Evolutionary conservation across 306 rosid genomes (phyloP), one percentile per base, ranked within the genome.

Genomic region (Coriaria nepalensis): DNA sequence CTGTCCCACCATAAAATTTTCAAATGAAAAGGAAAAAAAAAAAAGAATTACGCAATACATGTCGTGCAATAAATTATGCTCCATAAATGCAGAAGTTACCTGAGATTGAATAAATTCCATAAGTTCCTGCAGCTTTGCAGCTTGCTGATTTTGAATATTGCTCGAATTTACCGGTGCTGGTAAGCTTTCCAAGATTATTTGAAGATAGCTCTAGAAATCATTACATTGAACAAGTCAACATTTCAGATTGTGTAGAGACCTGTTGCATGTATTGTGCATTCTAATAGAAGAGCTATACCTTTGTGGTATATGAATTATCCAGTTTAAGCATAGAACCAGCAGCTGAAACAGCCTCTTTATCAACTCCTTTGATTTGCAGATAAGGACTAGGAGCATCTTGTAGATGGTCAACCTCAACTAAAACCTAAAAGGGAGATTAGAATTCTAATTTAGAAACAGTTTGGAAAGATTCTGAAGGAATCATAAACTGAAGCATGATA

Each of bases 101-200:
- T 90, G 95, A 62, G 98, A 75, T 50, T 85, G 98, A 75, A 90
- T 90, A 61, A 71, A 82, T 57, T 90, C 98, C 51, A 85, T 73
- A 68, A 90, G 77, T 66, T 90, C 98, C 67, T 75, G 98, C 74
- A 90, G 76, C 76, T 87, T 79, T 33, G 84, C 76, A 20, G 96
- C 76, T 67, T 85, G 94, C 62, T 77, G 95, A 63, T 75, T 54
- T 72, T 85, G 78, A 68, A 79, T 77, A 50, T 83, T 92, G 35
- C 86, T 78, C 43, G 82, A 77, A 59, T 71, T 75, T 63, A 77
- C 83, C 7, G 52, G 44, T 33, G 68, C 78, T 3, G 98, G 98
- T 49, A 90, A 64, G 63, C 82, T 77, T 73, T 85, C 98, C 83
- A 75, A 72, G 57, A 85, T 65, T 69, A 90, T 85, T 71, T 85